These are phyloP conservation scores for Phytophthora ramorum DNA, from an alignment of 352 stramenopile genomes.

Conservation along the genomic window DNA sequence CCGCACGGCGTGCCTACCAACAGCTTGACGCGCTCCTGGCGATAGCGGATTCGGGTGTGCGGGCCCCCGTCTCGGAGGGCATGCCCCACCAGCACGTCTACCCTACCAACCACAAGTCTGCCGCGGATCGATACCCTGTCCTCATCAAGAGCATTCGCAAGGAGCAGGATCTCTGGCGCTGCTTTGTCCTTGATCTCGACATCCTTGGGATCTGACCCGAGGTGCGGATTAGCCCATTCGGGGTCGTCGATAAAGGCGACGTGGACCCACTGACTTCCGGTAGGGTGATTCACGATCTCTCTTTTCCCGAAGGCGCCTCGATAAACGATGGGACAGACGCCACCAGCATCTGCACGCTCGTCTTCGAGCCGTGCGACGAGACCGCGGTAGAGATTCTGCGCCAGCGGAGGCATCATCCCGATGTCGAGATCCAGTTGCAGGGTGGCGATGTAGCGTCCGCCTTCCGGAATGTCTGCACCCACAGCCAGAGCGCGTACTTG, in stretches of 20 bases:
- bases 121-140: not conserved
- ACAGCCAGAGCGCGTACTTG: slow-evolving; percentile 3
- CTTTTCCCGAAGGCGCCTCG: too few relatives aligned
- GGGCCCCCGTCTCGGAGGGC: not conserved
- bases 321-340: too few relatives aligned
- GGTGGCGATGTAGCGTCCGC: slow-evolving; percentile 3
- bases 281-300: too few relatives aligned
- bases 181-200: not conserved
- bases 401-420: too few relatives aligned
- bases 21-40: not conserved
- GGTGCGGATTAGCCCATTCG: not conserved
- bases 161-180: not conserved
- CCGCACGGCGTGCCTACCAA: too few relatives aligned
- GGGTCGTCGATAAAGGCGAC: too few relatives aligned
- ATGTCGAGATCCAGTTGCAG: not conserved
- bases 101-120: not conserved
- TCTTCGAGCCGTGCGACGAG: too few relatives aligned
- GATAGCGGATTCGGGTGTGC: not conserved
- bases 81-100: not conserved
- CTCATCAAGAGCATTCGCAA: not conserved
- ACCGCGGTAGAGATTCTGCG: too few relatives aligned
- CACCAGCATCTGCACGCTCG: too few relatives aligned
- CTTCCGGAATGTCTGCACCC: slow-evolving; percentile 17
- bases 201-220: not conserved
- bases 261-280: too few relatives aligned